Conservation (phyloP, 305 asterid genomes). For the Andrographis paniculata region DNA sequence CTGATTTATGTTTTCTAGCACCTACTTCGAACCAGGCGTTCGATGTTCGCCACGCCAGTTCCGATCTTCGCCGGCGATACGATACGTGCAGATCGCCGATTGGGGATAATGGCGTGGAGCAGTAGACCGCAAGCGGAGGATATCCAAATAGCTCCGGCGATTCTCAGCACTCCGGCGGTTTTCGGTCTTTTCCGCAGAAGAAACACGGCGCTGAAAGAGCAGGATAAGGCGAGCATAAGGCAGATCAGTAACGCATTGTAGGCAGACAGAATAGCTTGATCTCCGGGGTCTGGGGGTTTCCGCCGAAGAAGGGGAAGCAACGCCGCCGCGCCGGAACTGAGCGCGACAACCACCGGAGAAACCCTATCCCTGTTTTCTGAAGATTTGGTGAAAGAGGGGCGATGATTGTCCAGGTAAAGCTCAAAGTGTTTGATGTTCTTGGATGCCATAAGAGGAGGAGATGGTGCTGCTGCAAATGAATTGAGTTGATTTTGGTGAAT, state of each 20-base stretch:
- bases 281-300: neutral
- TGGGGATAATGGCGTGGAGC: neutral
- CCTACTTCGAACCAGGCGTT: too few species aligned
- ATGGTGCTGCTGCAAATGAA: too few species aligned
- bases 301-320: neutral
- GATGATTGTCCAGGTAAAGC: neutral
- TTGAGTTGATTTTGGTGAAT: too few species aligned
- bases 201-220: neutral
- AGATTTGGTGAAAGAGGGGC: too few species aligned
- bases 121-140: constrained; percentile 3
- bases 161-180: neutral
- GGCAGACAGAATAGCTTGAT: neutral
- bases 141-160: neutral
- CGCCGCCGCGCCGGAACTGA: neutral
- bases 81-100: neutral
- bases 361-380: neutral
- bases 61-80: too few species aligned
- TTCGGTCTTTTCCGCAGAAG: constrained; percentile 2
- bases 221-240: constrained; percentile 7
- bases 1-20: too few species aligned
- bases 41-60: too few species aligned
- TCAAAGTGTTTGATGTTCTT: neutral
- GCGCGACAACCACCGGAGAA: neutral
- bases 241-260: neutral
- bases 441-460: neutral